Evolutionary conservation across 2,329 filamentous ascomycete genomes (phyloP), one percentile per base, ranked within the genome.

Genomic region (Shiraia sp.): DNA sequence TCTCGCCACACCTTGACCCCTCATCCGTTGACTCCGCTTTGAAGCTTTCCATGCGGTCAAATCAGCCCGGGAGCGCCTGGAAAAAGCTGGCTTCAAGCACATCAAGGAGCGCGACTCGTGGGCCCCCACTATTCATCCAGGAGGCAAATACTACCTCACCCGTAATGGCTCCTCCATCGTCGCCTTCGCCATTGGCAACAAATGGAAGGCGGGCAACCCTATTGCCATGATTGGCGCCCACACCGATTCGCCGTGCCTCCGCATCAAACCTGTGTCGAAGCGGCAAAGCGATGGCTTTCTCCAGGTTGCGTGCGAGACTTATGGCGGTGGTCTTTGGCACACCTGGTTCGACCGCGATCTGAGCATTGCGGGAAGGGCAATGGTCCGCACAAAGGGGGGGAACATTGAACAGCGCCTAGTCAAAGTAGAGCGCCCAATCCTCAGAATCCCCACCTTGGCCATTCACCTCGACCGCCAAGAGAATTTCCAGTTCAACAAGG

Each of bases 341-440:
- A 95, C 89, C 32, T 99, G 83, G 93, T 99, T 99, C 65, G 93
- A 99, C 70, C 85, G 93, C 36, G 93, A 99, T 68, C 76, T 99
- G 49, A 87, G 88, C 58, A 83, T 97, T 39, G 93, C 93, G 23
- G 93, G 93, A 7, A 81, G 93, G 45, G 88, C 88, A 10, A 85
- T 97, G 76, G 88, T 93, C 41, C 83, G 81, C 57, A 84, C 85
- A 42, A 79, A 79, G 32, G 80, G 87, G 44, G 88, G 87, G 36
- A 84, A 80, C 51, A 88, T 95, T 52, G 81, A 85, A 49, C 87
- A 90, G 72, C 91, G 86, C 71, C 79, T 99, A 42, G 82, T 97
- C 72, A 93, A 95, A 74, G 82, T 99, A 51, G 87, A 95, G 60
- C 85, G 87, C 61, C 93, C 93, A 12, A 87, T 99, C 57, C 79